Base-by-base conservation (phyloP, 306 rosid species). In the Datisca glomerata region DNA sequence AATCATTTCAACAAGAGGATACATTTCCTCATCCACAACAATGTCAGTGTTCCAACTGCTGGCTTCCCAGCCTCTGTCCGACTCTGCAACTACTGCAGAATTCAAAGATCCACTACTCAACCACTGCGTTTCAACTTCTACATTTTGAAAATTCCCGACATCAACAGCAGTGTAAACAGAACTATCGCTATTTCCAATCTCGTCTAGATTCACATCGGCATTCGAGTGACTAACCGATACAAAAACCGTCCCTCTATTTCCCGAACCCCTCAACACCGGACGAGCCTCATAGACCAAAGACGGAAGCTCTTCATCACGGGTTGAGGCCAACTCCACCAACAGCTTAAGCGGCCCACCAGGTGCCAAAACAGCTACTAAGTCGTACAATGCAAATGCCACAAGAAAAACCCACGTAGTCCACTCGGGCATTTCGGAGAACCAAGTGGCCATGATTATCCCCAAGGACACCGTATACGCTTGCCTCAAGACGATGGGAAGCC, bases 331-430 rank as follows among this genome's bases (percentile, higher is more conserved):
- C 32, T 87, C 96, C 5, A 86, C 96, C 53, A 87, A 45, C 14
- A 87, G 61, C 70, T 87, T 87, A 27, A 87, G 71, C 3, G 96
- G 96, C 1, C 94, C 94, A 1, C 93, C 94, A 9, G 96, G 96
- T 2, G 94, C 86, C 55, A 82, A 59, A 38, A 87, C 96, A 8
- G 96, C 96, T 32, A 63, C 94, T 44, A 87, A 43, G 59, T 87
- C 96, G 24, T 86, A 86, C 17, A 79, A 32, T 8, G 96, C 94
- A 12, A 87, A 76, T 0, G 93, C 94, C 0, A 87, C 78, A 4
- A 87, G 79, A 51, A 82, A 41, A 12, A 45, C 56, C 96, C 96
- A 87, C 2, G 96, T 82, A 35, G 94, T 82, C 93, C 96, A 87
- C 50, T 87, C 96, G 0, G 96, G 94, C 49, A 87, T 53, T 29